These are phyloP conservation scores for Tricholoma bakamatsutake DNA, from an alignment of 768 basidiomycete genomes.

Conservation along the genomic window DNA sequence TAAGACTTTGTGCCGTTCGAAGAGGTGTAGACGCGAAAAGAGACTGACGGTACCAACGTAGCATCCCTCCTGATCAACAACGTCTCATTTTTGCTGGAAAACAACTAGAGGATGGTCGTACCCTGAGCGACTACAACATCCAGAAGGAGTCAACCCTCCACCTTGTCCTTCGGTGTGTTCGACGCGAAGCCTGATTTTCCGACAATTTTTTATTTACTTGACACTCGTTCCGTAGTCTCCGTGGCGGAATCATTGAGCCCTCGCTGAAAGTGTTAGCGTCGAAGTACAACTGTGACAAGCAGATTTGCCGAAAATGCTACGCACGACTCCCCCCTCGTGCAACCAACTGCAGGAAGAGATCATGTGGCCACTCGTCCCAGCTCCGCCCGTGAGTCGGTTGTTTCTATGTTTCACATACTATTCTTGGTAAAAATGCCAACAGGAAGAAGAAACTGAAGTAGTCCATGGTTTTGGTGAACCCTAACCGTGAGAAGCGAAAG, in stretches of 20 bases:
- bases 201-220: not conserved
- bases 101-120: constrained; percentile 97
- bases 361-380: constrained; percentile 86
- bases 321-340: constrained; percentile 98
- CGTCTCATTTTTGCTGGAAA: constrained; percentile 96
- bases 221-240: constrained; percentile 51
- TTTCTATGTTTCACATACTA: not conserved
- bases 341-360: constrained; percentile 97
- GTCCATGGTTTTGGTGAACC: constrained; percentile 6
- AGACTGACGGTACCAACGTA: constrained; percentile 18
- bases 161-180: constrained; percentile 85
- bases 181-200: not conserved
- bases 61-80: constrained; percentile 93
- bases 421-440: not conserved
- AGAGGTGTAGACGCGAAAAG: not conserved
- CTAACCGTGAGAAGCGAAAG: not conserved
- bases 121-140: constrained; percentile 95
- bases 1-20: constrained; percentile 17
- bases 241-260: constrained; percentile 98
- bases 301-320: constrained; percentile 99
- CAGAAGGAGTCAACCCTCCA: constrained; percentile 98
- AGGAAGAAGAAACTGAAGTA: constrained; percentile 21
- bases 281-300: constrained; percentile 99
- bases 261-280: constrained; percentile 95
- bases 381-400: constrained; percentile 76